Evolutionary conservation across 2,329 filamentous ascomycete genomes (phyloP).

Genomic region (Pseudogymnoascus sp.): DNA sequence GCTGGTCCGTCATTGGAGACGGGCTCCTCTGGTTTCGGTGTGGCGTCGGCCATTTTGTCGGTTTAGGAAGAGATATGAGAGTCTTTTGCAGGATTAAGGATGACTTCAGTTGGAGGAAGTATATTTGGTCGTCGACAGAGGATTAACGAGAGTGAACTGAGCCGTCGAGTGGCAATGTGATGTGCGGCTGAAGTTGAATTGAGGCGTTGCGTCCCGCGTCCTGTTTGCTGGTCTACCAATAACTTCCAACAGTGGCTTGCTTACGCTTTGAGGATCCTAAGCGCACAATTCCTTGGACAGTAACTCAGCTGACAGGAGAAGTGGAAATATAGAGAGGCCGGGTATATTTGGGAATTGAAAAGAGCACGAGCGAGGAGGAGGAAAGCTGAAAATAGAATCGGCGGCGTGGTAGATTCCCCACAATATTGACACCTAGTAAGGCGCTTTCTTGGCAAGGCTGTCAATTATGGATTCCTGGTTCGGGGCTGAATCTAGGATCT

Average conservation of each 20-base stretch:
- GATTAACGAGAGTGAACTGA: neutral
- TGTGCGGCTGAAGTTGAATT: neutral
- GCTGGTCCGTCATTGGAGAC: neutral
- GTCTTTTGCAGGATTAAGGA: neutral
- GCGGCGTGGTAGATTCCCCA: neutral
- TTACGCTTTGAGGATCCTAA: neutral
- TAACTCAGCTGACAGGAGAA: neutral
- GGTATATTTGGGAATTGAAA: neutral
- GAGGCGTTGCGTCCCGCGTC: neutral
- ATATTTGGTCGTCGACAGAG: neutral
- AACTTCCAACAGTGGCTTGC: neutral
- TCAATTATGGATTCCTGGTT: neutral
- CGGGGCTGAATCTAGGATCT: neutral
- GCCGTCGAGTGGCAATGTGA: neutral
- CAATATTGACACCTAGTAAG: neutral
- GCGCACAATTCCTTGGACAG: neutral
- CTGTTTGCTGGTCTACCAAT: neutral
- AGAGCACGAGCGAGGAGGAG: neutral
- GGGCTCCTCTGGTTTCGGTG: neutral
- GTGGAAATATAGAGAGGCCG: neutral
- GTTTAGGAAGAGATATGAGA: neutral
- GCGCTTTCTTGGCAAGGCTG: constrained; percentile 1
- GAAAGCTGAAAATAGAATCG: neutral
- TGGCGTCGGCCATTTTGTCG: neutral
- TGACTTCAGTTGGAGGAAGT: neutral